A percentile compares a stretch with the other conserved stretches of the same genome.
phyloP scores from a whole-genome alignment of 768 basidiomycete genomes.

The Phlebiopsis gigantea region DNA sequence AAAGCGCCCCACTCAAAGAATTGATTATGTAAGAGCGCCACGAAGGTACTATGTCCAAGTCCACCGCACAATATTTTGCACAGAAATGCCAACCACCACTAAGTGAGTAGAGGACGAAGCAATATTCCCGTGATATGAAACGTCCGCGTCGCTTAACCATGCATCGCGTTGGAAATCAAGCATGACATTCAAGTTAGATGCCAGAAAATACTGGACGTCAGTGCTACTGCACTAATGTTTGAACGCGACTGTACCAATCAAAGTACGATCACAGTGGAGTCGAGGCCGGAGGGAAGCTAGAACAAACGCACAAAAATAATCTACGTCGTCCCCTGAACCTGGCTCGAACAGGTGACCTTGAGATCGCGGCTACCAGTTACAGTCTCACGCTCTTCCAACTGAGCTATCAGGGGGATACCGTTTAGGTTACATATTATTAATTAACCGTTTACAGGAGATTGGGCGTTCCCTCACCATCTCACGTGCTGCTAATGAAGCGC shows the following conservation, averaged over 20 bases:
- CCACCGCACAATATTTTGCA: background rate
- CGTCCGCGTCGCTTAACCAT: background rate
- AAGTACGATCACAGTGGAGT: too few species aligned
- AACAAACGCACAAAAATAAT: background rate
- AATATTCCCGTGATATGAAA: background rate
- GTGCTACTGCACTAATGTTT: too few species aligned
- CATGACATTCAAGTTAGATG: too few species aligned
- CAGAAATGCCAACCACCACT: background rate
- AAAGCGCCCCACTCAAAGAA: background rate
- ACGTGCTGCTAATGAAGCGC: background rate
- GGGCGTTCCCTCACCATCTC: too few species aligned
- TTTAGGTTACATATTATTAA: background rate
- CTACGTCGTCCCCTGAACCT: background rate
- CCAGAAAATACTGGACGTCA: too few species aligned
- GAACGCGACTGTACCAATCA: too few species aligned
- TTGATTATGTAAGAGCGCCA: background rate
- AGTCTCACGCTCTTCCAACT: conserved; percentile 10
- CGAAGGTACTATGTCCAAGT: background rate
- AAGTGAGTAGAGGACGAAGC: background rate
- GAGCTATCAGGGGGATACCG: conserved; percentile 4
- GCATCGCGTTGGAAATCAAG: background rate
- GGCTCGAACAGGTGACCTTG: conserved; percentile 5
- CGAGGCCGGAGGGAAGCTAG: background rate
- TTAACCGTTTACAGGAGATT: too few species aligned
- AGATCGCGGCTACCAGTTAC: background rate